Conservation (phyloP, 352 stramenopile genomes). For the Globisporangium ultimum region DNA sequence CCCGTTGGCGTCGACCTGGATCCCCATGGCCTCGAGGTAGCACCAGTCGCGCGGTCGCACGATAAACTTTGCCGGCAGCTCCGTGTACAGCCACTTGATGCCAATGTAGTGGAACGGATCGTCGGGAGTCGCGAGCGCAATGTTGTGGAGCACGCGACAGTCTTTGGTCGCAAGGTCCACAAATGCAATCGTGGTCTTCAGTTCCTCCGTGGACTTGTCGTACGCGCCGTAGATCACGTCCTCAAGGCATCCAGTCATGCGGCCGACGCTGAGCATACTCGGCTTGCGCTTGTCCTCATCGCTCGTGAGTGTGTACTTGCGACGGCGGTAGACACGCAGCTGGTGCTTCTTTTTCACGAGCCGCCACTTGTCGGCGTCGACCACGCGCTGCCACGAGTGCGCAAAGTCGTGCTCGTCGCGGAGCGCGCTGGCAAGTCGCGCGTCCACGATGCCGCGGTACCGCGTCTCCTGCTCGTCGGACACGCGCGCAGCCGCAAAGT, state of each 20-base stretch:
- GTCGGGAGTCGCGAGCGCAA: conserved; percentile 31
- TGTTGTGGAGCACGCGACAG: conserved; percentile 32
- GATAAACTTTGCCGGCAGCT: conserved; percentile 21
- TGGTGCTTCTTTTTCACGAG: conserved; percentile 31
- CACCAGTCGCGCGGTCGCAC: conserved; percentile 27
- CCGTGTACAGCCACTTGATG: conserved; percentile 47
- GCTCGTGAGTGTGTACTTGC: conserved; percentile 2
- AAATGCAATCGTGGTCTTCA: conserved; percentile 34
- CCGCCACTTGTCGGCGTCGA: conserved; percentile 50
- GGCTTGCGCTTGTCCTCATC: conserved; percentile 13
- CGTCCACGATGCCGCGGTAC: conserved; percentile 26
- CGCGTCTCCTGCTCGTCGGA: conserved; percentile 26
- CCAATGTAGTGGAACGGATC: conserved; percentile 51
- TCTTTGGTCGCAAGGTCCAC: conserved; percentile 29
- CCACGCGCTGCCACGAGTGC: conserved; percentile 19
- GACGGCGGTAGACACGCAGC: conserved; percentile 38
- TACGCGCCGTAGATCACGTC: conserved; percentile 27
- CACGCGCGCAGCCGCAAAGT: conserved; percentile 26
- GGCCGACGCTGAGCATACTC: conserved; percentile 20
- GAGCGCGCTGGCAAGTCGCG: conserved; percentile 25
- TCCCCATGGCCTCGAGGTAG: conserved; percentile 43
- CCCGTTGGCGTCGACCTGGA: conserved; percentile 27
- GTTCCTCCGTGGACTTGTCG: conserved; percentile 35
- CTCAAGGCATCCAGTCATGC: conserved; percentile 44
- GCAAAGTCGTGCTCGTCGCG: conserved; percentile 26